Evolutionary conservation across 2,329 filamentous ascomycete species (phyloP).

Genomic region (Penicillium psychrosexuale): DNA sequence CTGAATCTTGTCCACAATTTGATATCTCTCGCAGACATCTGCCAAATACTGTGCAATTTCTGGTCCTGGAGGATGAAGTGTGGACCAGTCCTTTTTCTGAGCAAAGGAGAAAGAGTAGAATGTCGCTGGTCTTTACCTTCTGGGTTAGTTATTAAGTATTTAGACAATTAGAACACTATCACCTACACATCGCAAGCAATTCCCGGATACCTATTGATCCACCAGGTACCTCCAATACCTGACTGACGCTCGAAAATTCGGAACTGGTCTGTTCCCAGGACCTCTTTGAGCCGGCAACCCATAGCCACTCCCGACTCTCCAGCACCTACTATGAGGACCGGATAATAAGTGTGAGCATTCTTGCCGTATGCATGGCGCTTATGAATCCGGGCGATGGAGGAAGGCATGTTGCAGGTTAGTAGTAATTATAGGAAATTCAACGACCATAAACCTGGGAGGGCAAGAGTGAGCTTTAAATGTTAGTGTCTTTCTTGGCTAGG

Average conservation of each 20-base stretch:
- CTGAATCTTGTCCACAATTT: constrained; percentile 57
- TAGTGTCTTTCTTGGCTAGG: too few species aligned
- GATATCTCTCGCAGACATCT: constrained; percentile 52
- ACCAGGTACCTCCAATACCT: constrained; percentile 63
- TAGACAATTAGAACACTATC: neutral
- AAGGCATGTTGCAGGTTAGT: constrained; percentile 20
- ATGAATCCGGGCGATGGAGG: constrained; percentile 36
- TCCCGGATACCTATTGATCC: constrained; percentile 60
- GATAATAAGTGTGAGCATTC: constrained; percentile 46
- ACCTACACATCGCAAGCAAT: constrained; percentile 55
- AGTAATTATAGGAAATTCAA: neutral
- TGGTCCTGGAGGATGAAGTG: constrained; percentile 47
- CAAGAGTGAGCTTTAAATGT: neutral
- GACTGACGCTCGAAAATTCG: constrained; percentile 59
- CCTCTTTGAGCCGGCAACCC: constrained; percentile 57
- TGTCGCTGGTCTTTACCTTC: constrained; percentile 46
- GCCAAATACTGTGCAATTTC: constrained; percentile 54
- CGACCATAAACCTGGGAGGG: neutral
- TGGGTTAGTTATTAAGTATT: neutral
- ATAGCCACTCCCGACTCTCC: constrained; percentile 63
- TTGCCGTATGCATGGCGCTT: constrained; percentile 40
- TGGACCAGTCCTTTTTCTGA: constrained; percentile 52
- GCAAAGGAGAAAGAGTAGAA: constrained; percentile 59
- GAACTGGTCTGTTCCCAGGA: constrained; percentile 58
- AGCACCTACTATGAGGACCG: constrained; percentile 58